Base-by-base conservation (phyloP, 208 protist species). In the Spironucleus salmonicida region DNA sequence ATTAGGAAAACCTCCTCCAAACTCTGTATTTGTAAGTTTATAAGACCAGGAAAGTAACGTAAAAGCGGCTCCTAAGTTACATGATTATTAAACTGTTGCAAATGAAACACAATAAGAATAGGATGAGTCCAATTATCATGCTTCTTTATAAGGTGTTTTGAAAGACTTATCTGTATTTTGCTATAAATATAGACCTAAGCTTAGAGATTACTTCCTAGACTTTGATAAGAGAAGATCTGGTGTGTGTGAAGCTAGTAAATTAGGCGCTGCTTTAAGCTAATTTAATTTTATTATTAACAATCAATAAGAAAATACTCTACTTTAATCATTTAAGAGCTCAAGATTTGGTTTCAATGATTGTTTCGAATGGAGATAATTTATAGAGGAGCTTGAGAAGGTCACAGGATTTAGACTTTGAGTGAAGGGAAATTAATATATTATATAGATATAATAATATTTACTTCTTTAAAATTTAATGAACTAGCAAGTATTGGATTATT, bases 161-260 rank as follows among this genome's bases (percentile, higher is more conserved):
- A 30, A 67, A 30, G 23, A 67, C 19, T 38, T 67, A 19, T 15
- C 23, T 38, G 34, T 23, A 15, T 15, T 67, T 30, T 67, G 61
- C 15, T 23, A 30, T 23, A 67, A 67, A 15, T 67, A 67, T 38
- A 15, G 61, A 15, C 61, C 61, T 19, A 15, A 38, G 29, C 23
- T 67, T 67, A 15, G 61, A 19, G 30, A 34, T 34, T 67, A 67
- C 61, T 67, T 67, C 61, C 23, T 67, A 15, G 30, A 67, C 30
- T 67, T 67, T 30, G 61, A 67, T 67, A 67, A 38, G 34, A 30
- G 61, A 23, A 15, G 61, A 15, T 23, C 35, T 13, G 61, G 61
- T 39, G 35, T 67, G 15, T 67, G 61, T 67, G 61, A 67, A 30
- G 35, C 35, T 15, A 39, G 26, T 19, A 67, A 67, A 30, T 30